Evolutionary conservation across 2,329 filamentous ascomycete genomes (phyloP).

Genomic region (Leptographium lundbergii): DNA sequence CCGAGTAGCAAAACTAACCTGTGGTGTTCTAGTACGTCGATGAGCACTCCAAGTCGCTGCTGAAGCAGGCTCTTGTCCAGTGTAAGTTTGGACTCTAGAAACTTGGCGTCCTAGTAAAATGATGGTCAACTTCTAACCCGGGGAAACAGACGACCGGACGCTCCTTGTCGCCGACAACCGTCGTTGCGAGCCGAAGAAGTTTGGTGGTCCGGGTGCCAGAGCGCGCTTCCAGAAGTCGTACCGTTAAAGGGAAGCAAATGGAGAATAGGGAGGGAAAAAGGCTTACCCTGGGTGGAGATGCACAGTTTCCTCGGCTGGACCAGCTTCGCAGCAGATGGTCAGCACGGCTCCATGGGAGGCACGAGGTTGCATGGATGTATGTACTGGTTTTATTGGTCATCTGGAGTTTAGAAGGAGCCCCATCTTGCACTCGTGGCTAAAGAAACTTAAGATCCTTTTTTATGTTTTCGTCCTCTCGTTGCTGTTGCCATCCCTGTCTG

Average conservation of each 20-base stretch:
- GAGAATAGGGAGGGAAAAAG: neutral
- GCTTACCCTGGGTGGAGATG: neutral
- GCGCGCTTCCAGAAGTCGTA: slow-evolving; percentile 98
- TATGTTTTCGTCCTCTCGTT: slow-evolving; percentile 26
- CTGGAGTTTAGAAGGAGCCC: slow-evolving; percentile 7
- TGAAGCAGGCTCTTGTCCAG: slow-evolving; percentile 92
- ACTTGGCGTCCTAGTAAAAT: neutral
- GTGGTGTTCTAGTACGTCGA: slow-evolving; percentile 73
- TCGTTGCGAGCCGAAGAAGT: slow-evolving; percentile 98
- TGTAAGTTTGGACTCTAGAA: slow-evolving; percentile 24
- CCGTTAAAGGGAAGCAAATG: slow-evolving; percentile 54
- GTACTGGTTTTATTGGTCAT: slow-evolving; percentile 6
- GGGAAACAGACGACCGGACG: slow-evolving; percentile 22
- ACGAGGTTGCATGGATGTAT: slow-evolving; percentile 5
- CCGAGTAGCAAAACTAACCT: slow-evolving; percentile 65
- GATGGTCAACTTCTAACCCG: neutral
- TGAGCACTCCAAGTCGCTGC: slow-evolving; percentile 99
- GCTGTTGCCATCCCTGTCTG: slow-evolving; percentile 16
- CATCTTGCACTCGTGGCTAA: slow-evolving; percentile 1
- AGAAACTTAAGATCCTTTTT: slow-evolving; percentile 19
- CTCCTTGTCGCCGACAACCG: slow-evolving; percentile 98
- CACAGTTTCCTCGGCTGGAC: neutral
- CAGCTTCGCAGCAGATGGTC: neutral
- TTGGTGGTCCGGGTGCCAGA: slow-evolving; percentile 83
- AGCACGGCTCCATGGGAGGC: neutral